Percentiles rank a stretch among this genome's conserved stretches.
Evolutionary conservation across 352 stramenopile genomes (phyloP).

Genomic region (Globisporangium polare): DNA sequence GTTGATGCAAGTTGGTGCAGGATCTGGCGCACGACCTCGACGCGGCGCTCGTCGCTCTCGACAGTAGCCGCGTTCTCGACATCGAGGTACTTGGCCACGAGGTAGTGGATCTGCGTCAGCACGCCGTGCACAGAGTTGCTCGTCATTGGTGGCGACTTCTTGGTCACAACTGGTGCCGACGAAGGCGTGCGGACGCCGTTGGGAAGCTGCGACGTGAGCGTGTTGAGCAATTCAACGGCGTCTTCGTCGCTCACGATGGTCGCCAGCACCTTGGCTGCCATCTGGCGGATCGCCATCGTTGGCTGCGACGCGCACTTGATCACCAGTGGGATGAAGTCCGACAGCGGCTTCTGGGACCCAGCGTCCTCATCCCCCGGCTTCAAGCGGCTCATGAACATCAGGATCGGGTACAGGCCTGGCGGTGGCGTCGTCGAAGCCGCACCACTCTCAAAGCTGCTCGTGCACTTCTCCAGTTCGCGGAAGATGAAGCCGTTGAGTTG

Average conservation of each 20-base stretch:
- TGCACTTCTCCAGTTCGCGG: conserved; percentile 44
- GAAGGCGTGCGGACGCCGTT: conserved; percentile 21
- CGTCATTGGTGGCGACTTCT: conserved; percentile 19
- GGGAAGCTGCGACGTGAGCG: conserved; percentile 38
- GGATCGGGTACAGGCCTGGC: conserved; percentile 64
- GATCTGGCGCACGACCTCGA: conserved; percentile 19
- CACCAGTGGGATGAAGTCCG: conserved; percentile 67
- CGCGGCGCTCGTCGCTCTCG: conserved; percentile 6
- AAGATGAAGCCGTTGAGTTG: conserved; percentile 62
- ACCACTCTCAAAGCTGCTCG: conserved; percentile 13
- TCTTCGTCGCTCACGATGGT: conserved; percentile 60
- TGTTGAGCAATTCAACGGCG: conserved; percentile 33
- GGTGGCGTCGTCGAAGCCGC: conserved; percentile 18
- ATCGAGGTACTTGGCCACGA: conserved; percentile 39
- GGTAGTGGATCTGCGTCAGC: conserved; percentile 51
- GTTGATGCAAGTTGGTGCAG: conserved; percentile 26
- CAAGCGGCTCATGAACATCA: conserved; percentile 79
- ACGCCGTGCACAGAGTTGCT: conserved; percentile 66
- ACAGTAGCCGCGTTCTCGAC: not conserved
- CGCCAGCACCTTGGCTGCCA: conserved; percentile 74
- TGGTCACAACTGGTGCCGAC: not conserved
- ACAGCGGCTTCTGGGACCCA: conserved; percentile 21
- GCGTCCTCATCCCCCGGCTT: conserved; percentile 55
- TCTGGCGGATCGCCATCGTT: conserved; percentile 73
- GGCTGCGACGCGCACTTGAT: conserved; percentile 61